These are phyloP conservation scores for Barnettozyma wickerhamii DNA, from an alignment of 805 yeast species.

Conservation along the genomic window DNA sequence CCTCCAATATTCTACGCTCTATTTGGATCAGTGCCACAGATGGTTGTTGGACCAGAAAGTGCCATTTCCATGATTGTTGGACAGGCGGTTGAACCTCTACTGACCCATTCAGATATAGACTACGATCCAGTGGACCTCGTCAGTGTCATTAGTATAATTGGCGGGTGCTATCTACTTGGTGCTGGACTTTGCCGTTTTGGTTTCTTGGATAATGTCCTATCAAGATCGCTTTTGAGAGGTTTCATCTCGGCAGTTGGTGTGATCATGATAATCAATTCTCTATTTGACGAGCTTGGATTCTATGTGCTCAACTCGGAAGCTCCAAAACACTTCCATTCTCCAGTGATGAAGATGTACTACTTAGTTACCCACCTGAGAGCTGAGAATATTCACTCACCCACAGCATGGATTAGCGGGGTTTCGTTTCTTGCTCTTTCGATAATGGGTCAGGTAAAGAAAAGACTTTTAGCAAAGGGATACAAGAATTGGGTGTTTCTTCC, in stretches of 20 bases:
- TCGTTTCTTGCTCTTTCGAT: conserved; percentile 44
- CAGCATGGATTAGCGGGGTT: conserved; percentile 53
- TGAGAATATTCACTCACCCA: conserved; percentile 47
- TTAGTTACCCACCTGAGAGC: conserved; percentile 40
- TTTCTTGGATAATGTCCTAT: conserved; percentile 73
- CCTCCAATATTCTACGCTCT: conserved; percentile 77
- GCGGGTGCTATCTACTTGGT: conserved; percentile 68
- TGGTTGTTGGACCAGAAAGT: conserved; percentile 92
- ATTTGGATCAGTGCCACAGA: conserved; percentile 81
- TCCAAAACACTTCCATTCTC: conserved; percentile 59
- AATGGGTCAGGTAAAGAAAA: conserved; percentile 40
- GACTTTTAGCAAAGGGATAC: conserved; percentile 22
- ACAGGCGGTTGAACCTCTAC: conserved; percentile 60
- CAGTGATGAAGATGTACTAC: conserved; percentile 64
- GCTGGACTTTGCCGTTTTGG: conserved; percentile 85
- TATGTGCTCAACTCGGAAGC: conserved; percentile 39
- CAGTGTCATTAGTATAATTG: conserved; percentile 64
- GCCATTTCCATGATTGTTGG: conserved; percentile 83
- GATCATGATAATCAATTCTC: conserved; percentile 75
- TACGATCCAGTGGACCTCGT: conserved; percentile 52
- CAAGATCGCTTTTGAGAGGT: conserved; percentile 74
- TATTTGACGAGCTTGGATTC: conserved; percentile 70
- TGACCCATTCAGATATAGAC: conserved; percentile 35
- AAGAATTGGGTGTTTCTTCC: conserved; percentile 65
- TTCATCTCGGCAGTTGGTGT: conserved; percentile 83